Evolutionary conservation across 1,284 basidiomycete genomes (phyloP).

Genomic region (Pterula multifida): DNA sequence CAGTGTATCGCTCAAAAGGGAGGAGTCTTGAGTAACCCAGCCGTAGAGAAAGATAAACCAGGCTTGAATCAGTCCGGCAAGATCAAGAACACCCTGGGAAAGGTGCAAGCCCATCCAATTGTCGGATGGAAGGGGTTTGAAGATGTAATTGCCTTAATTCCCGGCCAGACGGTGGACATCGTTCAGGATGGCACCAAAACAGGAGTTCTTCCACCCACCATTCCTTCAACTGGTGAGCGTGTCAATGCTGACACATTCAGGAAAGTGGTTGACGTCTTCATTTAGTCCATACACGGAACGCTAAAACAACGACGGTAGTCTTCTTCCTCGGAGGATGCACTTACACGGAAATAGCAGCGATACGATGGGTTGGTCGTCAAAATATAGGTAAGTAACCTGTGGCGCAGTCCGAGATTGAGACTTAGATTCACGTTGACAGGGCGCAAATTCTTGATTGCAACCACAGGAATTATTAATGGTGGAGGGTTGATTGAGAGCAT

Average conservation of each 20-base stretch:
- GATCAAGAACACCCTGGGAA: conserved; percentile 24
- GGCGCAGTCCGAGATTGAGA: conserved; percentile 8
- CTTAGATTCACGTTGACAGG: conserved; percentile 30
- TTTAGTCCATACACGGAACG: conserved; percentile 35
- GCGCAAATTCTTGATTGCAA: conserved; percentile 77
- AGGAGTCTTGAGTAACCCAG: conserved; percentile 70
- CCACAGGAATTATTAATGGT: conserved; percentile 81
- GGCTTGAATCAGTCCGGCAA: conserved; percentile 26
- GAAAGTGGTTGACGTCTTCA: too few relatives aligned
- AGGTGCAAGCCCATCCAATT: conserved; percentile 76
- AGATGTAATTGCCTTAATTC: conserved; percentile 71
- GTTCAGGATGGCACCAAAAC: conserved; percentile 38
- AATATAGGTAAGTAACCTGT: conserved; percentile 46
- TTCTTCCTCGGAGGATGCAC: conserved; percentile 99
- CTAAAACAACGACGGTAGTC: conserved; percentile 74
- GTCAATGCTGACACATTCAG: too few relatives aligned
- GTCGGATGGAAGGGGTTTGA: conserved; percentile 97
- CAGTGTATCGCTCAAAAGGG: conserved; percentile 90
- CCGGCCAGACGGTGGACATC: conserved; percentile 81
- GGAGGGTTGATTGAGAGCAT: conserved; percentile 59
- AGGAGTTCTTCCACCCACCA: conserved; percentile 7
- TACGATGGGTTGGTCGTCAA: conserved; percentile 83
- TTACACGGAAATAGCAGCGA: conserved; percentile 89
- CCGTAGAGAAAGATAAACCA: conserved; percentile 35
- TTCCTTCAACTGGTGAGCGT: background rate